Evolutionary conservation across 2,329 filamentous ascomycete species (phyloP), one percentile per base, ranked within the genome.

Genomic region (Botrytis paeoniae): DNA sequence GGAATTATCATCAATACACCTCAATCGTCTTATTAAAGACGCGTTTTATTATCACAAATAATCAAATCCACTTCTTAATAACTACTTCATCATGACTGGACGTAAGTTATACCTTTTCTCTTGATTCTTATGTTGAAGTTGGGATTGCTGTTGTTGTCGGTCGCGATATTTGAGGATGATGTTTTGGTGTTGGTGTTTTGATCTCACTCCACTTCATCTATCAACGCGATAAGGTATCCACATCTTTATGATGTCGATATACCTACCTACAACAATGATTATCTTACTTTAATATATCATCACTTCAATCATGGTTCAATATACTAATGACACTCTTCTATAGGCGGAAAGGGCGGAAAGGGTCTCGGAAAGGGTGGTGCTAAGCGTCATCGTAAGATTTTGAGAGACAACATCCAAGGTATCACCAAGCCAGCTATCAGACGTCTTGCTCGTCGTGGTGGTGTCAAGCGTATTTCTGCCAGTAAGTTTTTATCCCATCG

Each of bases 381-480:
- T 86, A 98, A 98, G 93, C 95, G 95, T 86, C 95, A 98, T 88
- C 92, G 95, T 83, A 98, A 98, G 93, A 98, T 98, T 89, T 90
- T 98, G 85, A 94, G 95, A 86, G 95, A 97, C 92, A 98, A 97
- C 93, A 98, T 98, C 83, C 95, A 98, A 88, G 95, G 95, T 87
- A 98, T 98, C 84, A 98, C 95, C 83, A 98, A 98, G 93, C 95
- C 95, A 81, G 95, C 95, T 81, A 98, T 98, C 86, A 92, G 95
- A 82, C 95, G 95, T 97, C 94, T 98, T 84, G 95, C 95, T 78
- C 95, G 95, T 87, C 94, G 95, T 96, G 95, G 95, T 86, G 95
- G 95, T 95, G 95, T 98, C 89, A 98, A 98, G 93, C 95, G 95
- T 97, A 98, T 98, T 82, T 97, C 94, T 82, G 95, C 95, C 84